phyloP scores from a whole-genome alignment of 441 rosid species.

The Erodium trifolium region DNA sequence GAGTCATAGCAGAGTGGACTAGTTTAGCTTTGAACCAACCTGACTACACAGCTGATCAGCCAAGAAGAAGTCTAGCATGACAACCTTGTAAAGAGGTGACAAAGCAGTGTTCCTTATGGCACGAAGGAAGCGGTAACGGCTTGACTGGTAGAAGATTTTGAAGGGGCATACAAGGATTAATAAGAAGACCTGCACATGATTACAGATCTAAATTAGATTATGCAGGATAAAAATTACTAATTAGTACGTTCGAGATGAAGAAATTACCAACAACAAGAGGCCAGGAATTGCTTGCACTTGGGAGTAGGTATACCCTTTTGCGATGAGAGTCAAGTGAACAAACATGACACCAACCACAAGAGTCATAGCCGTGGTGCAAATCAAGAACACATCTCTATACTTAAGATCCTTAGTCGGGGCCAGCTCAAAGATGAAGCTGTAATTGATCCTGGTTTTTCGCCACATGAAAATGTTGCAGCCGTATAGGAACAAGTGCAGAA shows the following conservation, averaged over 20 bases:
- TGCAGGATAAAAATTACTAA: too few species aligned
- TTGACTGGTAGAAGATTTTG: constrained; percentile 62
- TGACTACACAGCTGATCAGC: constrained; percentile 98
- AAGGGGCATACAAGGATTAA: constrained; percentile 47
- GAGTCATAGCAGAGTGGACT: too few species aligned
- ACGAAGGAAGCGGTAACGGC: constrained; percentile 58
- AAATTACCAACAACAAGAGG: too few species aligned
- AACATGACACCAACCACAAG: constrained; percentile 71
- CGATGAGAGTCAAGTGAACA: constrained; percentile 60
- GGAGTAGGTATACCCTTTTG: constrained; percentile 53
- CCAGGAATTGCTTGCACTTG: constrained; percentile 78
- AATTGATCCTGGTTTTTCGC: too few species aligned
- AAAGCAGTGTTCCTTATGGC: constrained; percentile 67
- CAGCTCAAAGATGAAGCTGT: constrained; percentile 31
- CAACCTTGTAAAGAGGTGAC: constrained; percentile 91
- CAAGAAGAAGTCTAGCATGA: constrained; percentile 98
- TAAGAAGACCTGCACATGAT: constrained; percentile 31
- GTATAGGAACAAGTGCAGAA: constrained; percentile 76
- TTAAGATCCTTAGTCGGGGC: constrained; percentile 73
- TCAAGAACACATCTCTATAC: constrained; percentile 85
- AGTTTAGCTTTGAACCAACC: constrained; percentile 29
- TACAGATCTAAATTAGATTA: not conserved
- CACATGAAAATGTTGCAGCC: constrained; percentile 39
- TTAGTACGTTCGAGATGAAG: too few species aligned
- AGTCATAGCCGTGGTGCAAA: constrained; percentile 71